Evolutionary conservation across 208 protist genomes (phyloP), one percentile per base, ranked within the genome.

Genomic region (Acanthamoeba rhysodes): DNA sequence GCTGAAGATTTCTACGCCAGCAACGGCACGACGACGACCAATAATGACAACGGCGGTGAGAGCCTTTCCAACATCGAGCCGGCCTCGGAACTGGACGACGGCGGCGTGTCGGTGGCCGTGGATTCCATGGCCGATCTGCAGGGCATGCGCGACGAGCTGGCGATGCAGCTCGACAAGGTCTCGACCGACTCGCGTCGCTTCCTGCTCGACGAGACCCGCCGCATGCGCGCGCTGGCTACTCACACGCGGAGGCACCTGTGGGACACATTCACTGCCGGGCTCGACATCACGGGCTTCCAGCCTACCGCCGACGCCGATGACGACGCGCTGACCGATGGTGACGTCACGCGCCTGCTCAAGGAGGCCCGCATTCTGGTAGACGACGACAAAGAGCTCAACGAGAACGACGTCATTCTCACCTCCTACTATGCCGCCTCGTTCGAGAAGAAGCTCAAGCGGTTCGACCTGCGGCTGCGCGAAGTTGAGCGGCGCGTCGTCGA

Each of bases 381-480:
- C 45, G 48, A 85, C 78, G 78, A 85, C 22, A 57, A n/a, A 2
- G 78, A 59, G 27, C 34, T 53, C 45, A 59, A 59, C 78, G 78
- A 85, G 78, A 85, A 85, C 78, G 78, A 85, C 78, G 48, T 85
- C 27, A 85, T 85, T 41, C 34, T 85, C 78, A 85, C 78, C 45
- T 85, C 78, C 18, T 85, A 85, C 48, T 85, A 85, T 27, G 78
- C 78, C 8, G 78, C 78, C 22, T 85, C 85, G 45, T 92, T 72
- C 59, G 64, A 74, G 37, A 92, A 76, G 85, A 66, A 92, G 45
- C 59, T 92, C 32, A 68, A 45, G 32, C 29, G 85, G 32, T 50
- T 92, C 32, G 85, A 92, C 16, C 34, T 92, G 37, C 48, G 64
- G 41, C 41, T 92, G 27, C n/a, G 45, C 27, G 85, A 92, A 18